Base-by-base conservation (phyloP, 2,329 filamentous ascomycete genomes). In the Ascochyta viciae-villosae region DNA sequence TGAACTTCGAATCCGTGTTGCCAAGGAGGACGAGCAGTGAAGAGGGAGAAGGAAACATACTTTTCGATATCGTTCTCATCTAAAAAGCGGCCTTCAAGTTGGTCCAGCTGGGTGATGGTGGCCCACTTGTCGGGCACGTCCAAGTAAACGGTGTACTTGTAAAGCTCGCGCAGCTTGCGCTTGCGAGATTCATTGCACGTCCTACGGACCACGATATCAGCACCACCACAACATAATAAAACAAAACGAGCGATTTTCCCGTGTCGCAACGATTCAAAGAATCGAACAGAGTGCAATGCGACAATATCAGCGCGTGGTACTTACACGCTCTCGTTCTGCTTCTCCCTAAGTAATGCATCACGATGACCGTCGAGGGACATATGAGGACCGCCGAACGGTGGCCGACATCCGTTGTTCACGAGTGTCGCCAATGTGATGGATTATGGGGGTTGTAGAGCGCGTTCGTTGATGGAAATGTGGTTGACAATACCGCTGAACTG, bases 131-230 rank as follows among this genome's bases (percentile, higher is more conserved):
- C 70, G 43, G 54, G 48, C 42, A 35, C 48, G 15, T 57, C 54
- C 48, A 57, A 27, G 42, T 46, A 61, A 85, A 85, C 86, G 76
- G 89, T 89, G 82, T 90, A 88, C 83, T 85, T 84, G 82, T 90
- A 96, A 70, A 96, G 85, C 81, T 95, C 90, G 76, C 89, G 89
- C 76, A 96, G 85, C 83, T 96, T 96, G 78, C 91, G 88, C 86
- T 96, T 95, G 79, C 91, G 89, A 83, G 90, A 91, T 78, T 84
- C 85, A 83, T 90, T 86, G 84, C 80, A 81, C 59, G 64, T 65
- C 65, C 76, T 78, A 62, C 60, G 60, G 64, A 67, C 57, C 62
- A 64, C 61, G 52, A 68, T 67, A 74, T 71, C 67, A 75, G 70
- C 70, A 76, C 72, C 62, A 76, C 74, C 48, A 72, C 75, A 62